Percentiles rank a stretch among this genome's conserved stretches.
Evolutionary conservation across 495 filamentous ascomycete species (phyloP).

Genomic region (Podospora didyma): DNA sequence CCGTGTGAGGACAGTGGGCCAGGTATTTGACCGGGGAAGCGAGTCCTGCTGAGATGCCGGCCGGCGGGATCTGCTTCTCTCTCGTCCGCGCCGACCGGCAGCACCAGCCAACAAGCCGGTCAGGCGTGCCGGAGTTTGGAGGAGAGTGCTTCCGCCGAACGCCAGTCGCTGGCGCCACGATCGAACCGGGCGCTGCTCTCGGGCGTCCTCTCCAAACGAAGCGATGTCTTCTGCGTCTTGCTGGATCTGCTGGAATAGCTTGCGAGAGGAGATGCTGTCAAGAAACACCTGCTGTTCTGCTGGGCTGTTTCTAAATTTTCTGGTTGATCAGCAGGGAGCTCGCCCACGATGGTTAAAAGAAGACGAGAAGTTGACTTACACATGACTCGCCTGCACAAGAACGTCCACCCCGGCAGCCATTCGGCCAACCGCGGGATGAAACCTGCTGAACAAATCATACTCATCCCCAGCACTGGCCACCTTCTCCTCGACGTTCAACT

Average conservation of each 20-base stretch:
- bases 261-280: neutral
- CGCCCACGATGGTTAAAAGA: neutral
- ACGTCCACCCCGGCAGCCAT: neutral
- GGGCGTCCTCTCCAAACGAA: neutral
- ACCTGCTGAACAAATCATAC: neutral
- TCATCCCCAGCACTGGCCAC: neutral
- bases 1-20: neutral
- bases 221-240: neutral
- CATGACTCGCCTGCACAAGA: neutral
- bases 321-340: neutral
- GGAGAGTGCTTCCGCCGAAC: neutral
- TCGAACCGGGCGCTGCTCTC: neutral
- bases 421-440: neutral
- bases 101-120: neutral
- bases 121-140: neutral
- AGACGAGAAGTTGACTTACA: constrained; percentile 5
- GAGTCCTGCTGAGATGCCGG: neutral
- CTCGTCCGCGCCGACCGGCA: neutral
- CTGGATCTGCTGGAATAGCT: neutral
- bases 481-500: neutral
- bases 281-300: constrained; percentile 1
- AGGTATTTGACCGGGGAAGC: neutral
- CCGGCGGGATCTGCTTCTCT: neutral
- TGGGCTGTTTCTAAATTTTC: neutral
- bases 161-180: neutral